phyloP scores from a whole-genome alignment of 2,329 filamentous ascomycete species.

The Pseudocercospora musae region DNA sequence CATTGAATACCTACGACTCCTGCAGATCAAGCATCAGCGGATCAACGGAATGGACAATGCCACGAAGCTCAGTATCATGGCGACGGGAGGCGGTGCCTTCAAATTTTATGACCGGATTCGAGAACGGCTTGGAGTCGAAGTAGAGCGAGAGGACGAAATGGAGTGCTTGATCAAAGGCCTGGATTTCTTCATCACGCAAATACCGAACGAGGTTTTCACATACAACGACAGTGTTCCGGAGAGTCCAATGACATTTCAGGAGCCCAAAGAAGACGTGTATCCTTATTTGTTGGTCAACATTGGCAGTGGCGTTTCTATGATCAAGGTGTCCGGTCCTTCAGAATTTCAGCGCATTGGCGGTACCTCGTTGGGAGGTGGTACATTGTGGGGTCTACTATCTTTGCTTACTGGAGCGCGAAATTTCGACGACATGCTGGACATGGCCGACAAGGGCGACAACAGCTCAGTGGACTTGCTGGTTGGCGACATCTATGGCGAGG shows the following conservation, averaged over 20 bases:
- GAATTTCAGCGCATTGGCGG: slow-evolving; percentile 89
- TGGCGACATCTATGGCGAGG: slow-evolving; percentile 97
- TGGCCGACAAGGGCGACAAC: slow-evolving; percentile 90
- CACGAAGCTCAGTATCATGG: slow-evolving; percentile 79
- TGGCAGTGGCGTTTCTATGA: slow-evolving; percentile 92
- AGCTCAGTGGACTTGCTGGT: slow-evolving; percentile 92
- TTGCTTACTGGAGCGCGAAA: slow-evolving; percentile 87
- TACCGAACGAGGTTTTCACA: slow-evolving; percentile 93
- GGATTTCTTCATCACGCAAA: slow-evolving; percentile 98
- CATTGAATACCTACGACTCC: slow-evolving; percentile 81
- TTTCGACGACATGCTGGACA: slow-evolving; percentile 96
- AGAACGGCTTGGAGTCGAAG: slow-evolving; percentile 78
- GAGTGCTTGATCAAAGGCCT: slow-evolving; percentile 90
- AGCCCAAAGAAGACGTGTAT: slow-evolving; percentile 77
- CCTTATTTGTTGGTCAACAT: slow-evolving; percentile 98
- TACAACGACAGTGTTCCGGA: slow-evolving; percentile 74
- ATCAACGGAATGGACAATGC: slow-evolving; percentile 43
- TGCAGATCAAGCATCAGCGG: slow-evolving; percentile 78
- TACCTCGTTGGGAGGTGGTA: slow-evolving; percentile 93
- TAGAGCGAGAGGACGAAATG: slow-evolving; percentile 95
- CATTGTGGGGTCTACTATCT: slow-evolving; percentile 90
- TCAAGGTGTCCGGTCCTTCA: slow-evolving; percentile 89
- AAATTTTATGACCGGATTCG: slow-evolving; percentile 94
- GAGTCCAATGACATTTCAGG: slow-evolving; percentile 78
- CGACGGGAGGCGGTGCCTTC: slow-evolving; percentile 91